These are phyloP conservation scores for Cystobasidium tubakii DNA, from an alignment of 768 basidiomycete genomes.

Conservation along the genomic window DNA sequence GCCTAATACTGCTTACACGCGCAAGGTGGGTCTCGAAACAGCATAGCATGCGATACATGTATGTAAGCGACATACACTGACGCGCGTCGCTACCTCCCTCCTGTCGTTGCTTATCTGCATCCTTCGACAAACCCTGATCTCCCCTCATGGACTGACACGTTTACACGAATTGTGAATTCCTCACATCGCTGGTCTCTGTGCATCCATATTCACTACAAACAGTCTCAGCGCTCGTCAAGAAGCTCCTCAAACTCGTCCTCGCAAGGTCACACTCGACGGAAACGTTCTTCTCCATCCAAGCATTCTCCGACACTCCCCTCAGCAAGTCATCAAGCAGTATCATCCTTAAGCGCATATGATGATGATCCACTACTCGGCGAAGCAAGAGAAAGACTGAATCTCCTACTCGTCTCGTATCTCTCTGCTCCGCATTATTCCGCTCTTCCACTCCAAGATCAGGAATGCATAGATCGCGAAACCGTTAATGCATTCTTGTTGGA, in stretches of 20 bases:
- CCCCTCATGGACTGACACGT: not conserved
- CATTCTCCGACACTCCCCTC: not conserved
- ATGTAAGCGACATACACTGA: not conserved
- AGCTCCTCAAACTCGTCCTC: not conserved
- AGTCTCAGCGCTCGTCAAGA: not conserved
- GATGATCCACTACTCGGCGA: not conserved
- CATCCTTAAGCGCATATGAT: not conserved
- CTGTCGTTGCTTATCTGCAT: not conserved
- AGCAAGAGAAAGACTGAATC: conserved; percentile 6
- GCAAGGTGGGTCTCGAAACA: not conserved
- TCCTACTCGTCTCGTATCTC: conserved; percentile 13
- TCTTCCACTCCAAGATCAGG: conserved; percentile 7
- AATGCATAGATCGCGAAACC: conserved; percentile 3
- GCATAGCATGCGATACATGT: not conserved
- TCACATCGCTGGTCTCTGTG: not conserved
- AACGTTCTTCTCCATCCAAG: not conserved
- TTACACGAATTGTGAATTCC: too few species aligned
- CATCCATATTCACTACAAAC: not conserved
- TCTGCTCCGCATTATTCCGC: conserved; percentile 8
- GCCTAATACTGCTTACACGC: not conserved
- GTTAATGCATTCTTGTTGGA: conserved; percentile 14
- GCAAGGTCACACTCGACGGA: not conserved
- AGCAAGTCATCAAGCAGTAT: not conserved
- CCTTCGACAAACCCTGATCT: not conserved
- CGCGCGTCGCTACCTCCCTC: not conserved